Percentiles rank a stretch among this genome's conserved stretches.
Conservation (phyloP, 169 alveolate species). For the Toxoplasma gondii region DNA sequence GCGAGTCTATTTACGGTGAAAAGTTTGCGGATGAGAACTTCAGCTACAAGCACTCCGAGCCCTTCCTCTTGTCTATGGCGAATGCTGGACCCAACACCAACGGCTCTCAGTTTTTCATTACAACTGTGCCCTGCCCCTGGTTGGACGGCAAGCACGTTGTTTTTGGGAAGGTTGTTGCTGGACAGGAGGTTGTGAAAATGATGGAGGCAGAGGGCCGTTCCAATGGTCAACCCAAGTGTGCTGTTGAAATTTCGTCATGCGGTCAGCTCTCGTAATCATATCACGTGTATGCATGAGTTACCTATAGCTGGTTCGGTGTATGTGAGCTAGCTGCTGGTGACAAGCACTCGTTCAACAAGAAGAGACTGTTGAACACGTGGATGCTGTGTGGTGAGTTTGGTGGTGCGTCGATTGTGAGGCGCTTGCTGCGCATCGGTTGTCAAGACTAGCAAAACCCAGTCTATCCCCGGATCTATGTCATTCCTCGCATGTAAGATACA, state of each 20-base stretch:
- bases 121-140: conserved; percentile 97
- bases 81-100: conserved; percentile 98
- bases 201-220: conserved; percentile 88
- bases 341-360: neutral
- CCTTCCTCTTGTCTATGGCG: conserved; percentile 97
- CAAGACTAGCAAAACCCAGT: neutral
- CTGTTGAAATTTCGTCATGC: conserved; percentile 92
- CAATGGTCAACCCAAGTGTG: conserved; percentile 70
- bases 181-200: conserved; percentile 91
- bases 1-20: conserved; percentile 93
- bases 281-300: neutral
- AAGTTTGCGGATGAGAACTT: conserved; percentile 96
- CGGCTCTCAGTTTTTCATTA: conserved; percentile 97
- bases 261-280: conserved; percentile 80
- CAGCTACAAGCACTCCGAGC: conserved; percentile 89
- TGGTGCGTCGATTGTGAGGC: neutral
- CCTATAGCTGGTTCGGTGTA: neutral
- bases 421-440: conserved; percentile 1
- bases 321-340: neutral
- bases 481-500: no score
- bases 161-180: conserved; percentile 94
- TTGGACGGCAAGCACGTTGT: conserved; percentile 97
- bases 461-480: no score
- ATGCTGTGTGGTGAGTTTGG: neutral
- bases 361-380: neutral